phyloP scores from a whole-genome alignment of 495 filamentous ascomycete genomes.

The Aspergillus leporis region DNA sequence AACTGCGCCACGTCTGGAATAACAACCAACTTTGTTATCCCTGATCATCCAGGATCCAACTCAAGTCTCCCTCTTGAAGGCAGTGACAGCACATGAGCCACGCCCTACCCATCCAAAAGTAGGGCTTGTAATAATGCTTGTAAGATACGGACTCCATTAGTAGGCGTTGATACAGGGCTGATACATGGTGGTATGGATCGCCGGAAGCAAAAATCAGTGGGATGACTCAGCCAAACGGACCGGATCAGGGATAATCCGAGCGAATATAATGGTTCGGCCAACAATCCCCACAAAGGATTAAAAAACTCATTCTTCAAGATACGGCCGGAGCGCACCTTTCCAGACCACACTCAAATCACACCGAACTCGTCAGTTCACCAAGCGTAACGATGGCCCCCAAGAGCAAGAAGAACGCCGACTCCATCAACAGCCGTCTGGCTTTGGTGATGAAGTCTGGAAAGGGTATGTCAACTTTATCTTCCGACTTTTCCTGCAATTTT shows the following conservation, averaged over 20 bases:
- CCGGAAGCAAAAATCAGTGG: neutral
- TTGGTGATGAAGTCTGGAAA: conserved; percentile 97
- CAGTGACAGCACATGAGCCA: conserved; percentile 3
- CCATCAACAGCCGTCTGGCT: conserved; percentile 83
- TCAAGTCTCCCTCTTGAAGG: neutral
- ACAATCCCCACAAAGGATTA: conserved; percentile 4
- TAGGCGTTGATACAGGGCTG: neutral
- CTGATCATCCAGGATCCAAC: neutral
- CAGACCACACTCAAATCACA: conserved; percentile 18
- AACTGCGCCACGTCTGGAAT: conserved; percentile 14
- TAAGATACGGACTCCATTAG: neutral
- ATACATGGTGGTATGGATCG: neutral
- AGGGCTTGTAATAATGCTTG: neutral
- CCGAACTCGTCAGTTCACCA: conserved; percentile 26
- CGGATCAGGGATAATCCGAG: conserved; percentile 1
- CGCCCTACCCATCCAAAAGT: neutral
- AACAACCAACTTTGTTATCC: neutral
- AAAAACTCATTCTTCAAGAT: conserved; percentile 23
- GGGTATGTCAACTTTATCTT: conserved; percentile 46
- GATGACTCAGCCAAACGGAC: neutral
- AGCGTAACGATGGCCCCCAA: conserved; percentile 83
- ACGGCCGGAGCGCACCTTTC: conserved; percentile 42
- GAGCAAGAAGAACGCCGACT: conserved; percentile 91
- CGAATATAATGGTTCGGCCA: neutral
- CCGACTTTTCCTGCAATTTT: neutral